Percentiles rank a stretch among this genome's conserved stretches.
Conservation (phyloP, 2,329 filamentous ascomycete genomes). For the Fusarium sp. region DNA sequence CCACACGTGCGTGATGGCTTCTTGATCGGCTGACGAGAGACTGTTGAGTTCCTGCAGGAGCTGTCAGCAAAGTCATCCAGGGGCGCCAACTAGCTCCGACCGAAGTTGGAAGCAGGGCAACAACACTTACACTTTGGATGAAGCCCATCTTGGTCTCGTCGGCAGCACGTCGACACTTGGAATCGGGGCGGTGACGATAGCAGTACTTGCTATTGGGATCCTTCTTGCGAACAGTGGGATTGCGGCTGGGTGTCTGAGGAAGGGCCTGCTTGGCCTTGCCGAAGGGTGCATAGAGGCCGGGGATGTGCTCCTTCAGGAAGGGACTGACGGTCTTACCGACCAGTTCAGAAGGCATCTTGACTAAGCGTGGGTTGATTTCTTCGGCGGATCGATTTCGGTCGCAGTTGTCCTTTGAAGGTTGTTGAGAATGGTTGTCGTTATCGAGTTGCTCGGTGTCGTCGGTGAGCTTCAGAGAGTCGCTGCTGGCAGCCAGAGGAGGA, state of each 20-base stretch:
- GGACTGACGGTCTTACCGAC: conserved; percentile 85
- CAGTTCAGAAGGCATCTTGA: conserved; percentile 73
- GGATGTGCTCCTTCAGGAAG: conserved; percentile 92
- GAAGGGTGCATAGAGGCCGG: conserved; percentile 85
- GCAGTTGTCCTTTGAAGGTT: conserved; percentile 59
- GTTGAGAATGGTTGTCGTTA: conserved; percentile 26
- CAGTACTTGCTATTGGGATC: conserved; percentile 90
- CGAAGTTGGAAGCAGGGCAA: background rate
- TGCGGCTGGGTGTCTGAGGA: conserved; percentile 24
- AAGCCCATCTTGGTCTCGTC: conserved; percentile 97
- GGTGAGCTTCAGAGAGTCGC: conserved; percentile 31
- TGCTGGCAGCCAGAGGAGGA: conserved; percentile 15
- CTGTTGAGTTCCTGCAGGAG: conserved; percentile 78
- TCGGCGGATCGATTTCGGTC: conserved; percentile 64
- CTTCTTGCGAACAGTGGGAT: conserved; percentile 52
- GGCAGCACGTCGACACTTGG: conserved; percentile 91
- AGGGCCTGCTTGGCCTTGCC: conserved; percentile 64
- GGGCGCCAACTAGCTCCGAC: background rate
- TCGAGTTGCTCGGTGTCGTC: conserved; percentile 20
- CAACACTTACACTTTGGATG: conserved; percentile 79
- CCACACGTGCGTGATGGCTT: conserved; percentile 97
- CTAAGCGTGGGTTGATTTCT: conserved; percentile 61
- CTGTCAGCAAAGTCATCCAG: conserved; percentile 5
- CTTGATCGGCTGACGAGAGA: conserved; percentile 86
- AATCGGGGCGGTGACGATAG: conserved; percentile 93